These are phyloP conservation scores for Auriscalpium vulgare DNA, from an alignment of 768 basidiomycete genomes.

Conservation along the genomic window DNA sequence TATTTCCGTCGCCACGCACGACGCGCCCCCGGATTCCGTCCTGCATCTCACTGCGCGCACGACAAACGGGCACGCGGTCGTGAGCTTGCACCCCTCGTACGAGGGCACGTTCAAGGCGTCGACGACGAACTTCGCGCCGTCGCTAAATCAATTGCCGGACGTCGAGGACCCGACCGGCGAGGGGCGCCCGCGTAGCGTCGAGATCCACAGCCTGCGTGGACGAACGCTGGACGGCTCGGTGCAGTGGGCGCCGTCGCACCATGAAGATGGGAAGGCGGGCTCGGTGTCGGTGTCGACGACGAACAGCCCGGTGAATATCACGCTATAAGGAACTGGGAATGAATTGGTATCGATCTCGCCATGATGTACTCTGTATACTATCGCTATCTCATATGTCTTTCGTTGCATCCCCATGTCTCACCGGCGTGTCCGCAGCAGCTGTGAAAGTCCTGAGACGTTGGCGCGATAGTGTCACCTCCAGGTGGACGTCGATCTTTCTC, in stretches of 20 bases:
- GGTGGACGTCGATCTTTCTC: no score
- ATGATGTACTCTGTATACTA: no score
- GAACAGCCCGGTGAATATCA: background rate
- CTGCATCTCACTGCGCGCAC: conserved; percentile 25
- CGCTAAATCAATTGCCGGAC: conserved; percentile 13
- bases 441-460: no score
- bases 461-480: no score
- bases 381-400: no score
- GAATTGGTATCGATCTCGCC: background rate
- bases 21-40: conserved; percentile 29
- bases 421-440: no score
- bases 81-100: conserved; percentile 28
- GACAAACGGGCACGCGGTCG: conserved; percentile 19
- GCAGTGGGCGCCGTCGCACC: conserved; percentile 6
- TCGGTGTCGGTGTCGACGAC: background rate
- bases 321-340: background rate
- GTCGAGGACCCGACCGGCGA: conserved; percentile 28
- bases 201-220: conserved; percentile 2
- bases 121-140: conserved; percentile 18
- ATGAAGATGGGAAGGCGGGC: background rate
- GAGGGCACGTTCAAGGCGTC: conserved; percentile 33
- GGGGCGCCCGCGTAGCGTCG: conserved; percentile 25
- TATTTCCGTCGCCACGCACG: conserved; percentile 21
- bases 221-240: conserved; percentile 7
- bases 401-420: no score